Evolutionary conservation across 2,329 filamentous ascomycete genomes (phyloP), one percentile per base, ranked within the genome.

Genomic region (Colletotrichum aenigma): DNA sequence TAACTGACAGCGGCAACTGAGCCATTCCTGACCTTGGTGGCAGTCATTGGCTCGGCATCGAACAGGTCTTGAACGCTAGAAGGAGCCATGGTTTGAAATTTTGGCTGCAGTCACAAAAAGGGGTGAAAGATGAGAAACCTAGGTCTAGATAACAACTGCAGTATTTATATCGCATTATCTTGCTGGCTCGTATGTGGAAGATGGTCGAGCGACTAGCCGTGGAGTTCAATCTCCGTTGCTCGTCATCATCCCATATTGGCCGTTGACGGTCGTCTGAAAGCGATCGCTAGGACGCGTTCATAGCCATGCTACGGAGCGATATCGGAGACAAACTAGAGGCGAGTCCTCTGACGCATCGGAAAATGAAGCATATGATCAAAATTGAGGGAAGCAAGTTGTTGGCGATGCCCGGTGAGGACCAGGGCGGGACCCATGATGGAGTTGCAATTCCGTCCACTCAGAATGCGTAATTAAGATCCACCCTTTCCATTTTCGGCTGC

Each of bases 401-500:
- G 4, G 48, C 13, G 9, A 18, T 48, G 61, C 8, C 32, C 56
- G 24, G 18, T 55, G 55, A 32, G 24, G 13, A 10, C 13, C 38
- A 24, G 24, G 8, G 38, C 13, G 7, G n/a, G 32, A 16, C n/a
- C 71, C 65, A 43, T 18, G 28, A 74, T 56, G 58, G 71, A 70
- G 66, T 70, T 74, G 24, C 24, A 65, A 65, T n/a, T 70, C 71
- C 66, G 13, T 34, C 71, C 66, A 67, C 32, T 61, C 24, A 67
- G 7, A 30, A 16, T 9, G 4, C 32, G 13, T 7, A 2, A 7
- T 48, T 9, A 7, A 4, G 48, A 55, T 9, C 48, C 70, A 48
- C 18, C 7, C 15, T 56, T 70, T 64, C 71, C 56, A 21, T 12
- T 70, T 75, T 38, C 21, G 75, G 71, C 26, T 2, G 6, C 9